Evolutionary conservation across 352 stramenopile species (phyloP), one percentile per base, ranked within the genome.

Genomic region (Globisporangium spinosum): DNA sequence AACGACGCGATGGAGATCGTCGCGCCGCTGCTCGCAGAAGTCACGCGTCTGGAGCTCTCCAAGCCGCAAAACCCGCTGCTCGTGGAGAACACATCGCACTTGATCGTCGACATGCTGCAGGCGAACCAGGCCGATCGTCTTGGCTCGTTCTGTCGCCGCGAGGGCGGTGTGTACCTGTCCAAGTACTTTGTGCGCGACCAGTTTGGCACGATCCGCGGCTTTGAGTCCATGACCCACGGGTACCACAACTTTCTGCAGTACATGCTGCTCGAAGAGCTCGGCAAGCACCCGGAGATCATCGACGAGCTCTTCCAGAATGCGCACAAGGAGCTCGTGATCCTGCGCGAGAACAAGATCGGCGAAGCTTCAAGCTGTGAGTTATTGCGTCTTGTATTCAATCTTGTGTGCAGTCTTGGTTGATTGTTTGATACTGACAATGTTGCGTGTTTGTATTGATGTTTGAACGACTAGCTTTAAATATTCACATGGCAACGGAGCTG

Each of bases 231-330:
- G 81, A 93, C 85, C 0, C 85, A 95, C 68, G 88, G 88, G n/a
- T 95, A 95, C 64, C 88, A 95, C 78, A 95, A 95, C 70, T 95
- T 95, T 27, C 70, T 95, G 23, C 88, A 95, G 70, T 95, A 93
- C 62, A 95, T 95, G 88, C 70, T 95, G 25, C 66, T 95, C 13
- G 88, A 95, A 63, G 85, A 95, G 65, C 77, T 94, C 49, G 82
- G 85, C n/a, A 94, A 95, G 59, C 79, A 87, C 61, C 81, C 78
- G 13, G 47, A 70, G 17, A 89, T 93, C 38, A 61, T 95, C 23
- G 75, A 93, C 9, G 72, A 80, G 43, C 56, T 95, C 12, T 95
- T 94, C 47, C 68, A 74, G 23, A 90, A 91, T 56, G 83, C 88
- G 2, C 61, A 80, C 17, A 63, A 88, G 57, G 84, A 95, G 59